Conservation (phyloP, 2,329 filamentous ascomycete species). For the Niveomyces coronatus region DNA sequence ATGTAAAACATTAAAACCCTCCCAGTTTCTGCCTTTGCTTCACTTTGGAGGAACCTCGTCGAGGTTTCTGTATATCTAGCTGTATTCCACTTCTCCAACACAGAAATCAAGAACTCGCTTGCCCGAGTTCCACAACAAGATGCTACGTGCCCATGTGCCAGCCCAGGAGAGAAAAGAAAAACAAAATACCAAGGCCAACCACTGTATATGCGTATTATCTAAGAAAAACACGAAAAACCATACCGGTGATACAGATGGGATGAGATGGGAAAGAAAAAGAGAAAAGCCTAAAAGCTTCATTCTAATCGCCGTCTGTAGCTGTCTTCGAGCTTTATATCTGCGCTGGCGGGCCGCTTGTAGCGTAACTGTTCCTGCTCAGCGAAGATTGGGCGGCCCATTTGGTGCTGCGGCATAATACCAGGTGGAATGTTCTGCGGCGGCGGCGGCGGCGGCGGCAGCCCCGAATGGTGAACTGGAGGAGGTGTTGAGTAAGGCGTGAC, state of each 20-base stretch:
- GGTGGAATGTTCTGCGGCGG: conserved; percentile 2
- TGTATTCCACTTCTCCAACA: too few relatives aligned
- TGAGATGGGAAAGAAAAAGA: not conserved
- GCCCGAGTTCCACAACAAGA: too few relatives aligned
- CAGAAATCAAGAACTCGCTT: too few relatives aligned
- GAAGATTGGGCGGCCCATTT: conserved; percentile 1
- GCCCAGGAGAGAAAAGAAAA: too few relatives aligned
- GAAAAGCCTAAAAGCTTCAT: conserved; percentile 11
- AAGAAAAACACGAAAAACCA: too few relatives aligned
- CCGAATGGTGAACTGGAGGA: conserved; percentile 9
- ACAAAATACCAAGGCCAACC: too few relatives aligned
- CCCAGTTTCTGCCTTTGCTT: too few relatives aligned
- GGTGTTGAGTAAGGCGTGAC: conserved; percentile 51
- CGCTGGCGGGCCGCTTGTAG: conserved; percentile 43
- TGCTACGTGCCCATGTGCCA: too few relatives aligned
- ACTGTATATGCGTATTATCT: too few relatives aligned
- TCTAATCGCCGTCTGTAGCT: conserved; percentile 30
- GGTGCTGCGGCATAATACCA: conserved; percentile 2
- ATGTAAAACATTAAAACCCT: too few relatives aligned
- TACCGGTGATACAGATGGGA: not conserved
- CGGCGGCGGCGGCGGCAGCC: not conserved
- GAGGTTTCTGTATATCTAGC: too few relatives aligned
- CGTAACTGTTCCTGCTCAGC: conserved; percentile 2
- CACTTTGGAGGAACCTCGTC: too few relatives aligned
- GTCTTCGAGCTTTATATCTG: conserved; percentile 33